Percentiles rank a stretch among this genome's conserved stretches.
Evolutionary conservation across 2,329 filamentous ascomycete species (phyloP).

Genomic region (Aspergillus sp.): DNA sequence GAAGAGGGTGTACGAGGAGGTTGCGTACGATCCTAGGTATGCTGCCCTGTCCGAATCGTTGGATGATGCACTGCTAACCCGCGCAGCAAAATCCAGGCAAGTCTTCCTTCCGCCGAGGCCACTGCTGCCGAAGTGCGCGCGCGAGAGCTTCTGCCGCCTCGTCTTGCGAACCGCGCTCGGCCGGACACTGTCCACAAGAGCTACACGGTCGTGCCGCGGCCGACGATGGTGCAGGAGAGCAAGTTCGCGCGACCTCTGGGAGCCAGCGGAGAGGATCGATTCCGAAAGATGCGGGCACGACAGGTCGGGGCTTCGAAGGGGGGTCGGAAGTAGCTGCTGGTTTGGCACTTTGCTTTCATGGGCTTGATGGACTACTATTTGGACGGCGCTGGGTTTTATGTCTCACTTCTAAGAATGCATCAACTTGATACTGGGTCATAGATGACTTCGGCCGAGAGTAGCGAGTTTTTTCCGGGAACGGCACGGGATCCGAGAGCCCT

Average conservation of each 20-base stretch:
- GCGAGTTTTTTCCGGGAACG: too few relatives aligned
- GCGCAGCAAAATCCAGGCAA: conserved; percentile 28
- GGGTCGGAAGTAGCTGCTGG: conserved; percentile 23
- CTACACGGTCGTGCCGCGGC: conserved; percentile 55
- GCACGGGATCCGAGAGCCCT: too few relatives aligned
- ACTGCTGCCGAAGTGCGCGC: conserved; percentile 43
- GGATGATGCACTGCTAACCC: neutral
- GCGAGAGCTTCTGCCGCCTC: conserved; percentile 44
- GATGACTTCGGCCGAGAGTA: too few relatives aligned
- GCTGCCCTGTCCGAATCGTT: conserved; percentile 11
- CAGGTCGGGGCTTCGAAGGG: conserved; percentile 35
- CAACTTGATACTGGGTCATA: too few relatives aligned
- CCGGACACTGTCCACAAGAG: conserved; percentile 50
- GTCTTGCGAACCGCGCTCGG: conserved; percentile 48
- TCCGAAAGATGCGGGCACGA: conserved; percentile 41
- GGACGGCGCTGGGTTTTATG: neutral
- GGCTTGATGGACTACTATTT: neutral
- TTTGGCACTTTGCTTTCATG: too few relatives aligned
- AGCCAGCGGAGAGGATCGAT: conserved; percentile 39
- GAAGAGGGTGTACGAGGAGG: conserved; percentile 58
- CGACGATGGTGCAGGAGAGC: conserved; percentile 39
- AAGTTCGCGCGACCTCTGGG: conserved; percentile 39
- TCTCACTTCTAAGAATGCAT: neutral
- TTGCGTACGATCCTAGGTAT: conserved; percentile 50
- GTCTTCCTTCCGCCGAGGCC: conserved; percentile 25